Evolutionary conservation across 257 asterid genomes (phyloP).

Genomic region (Forsythia suspensa): DNA sequence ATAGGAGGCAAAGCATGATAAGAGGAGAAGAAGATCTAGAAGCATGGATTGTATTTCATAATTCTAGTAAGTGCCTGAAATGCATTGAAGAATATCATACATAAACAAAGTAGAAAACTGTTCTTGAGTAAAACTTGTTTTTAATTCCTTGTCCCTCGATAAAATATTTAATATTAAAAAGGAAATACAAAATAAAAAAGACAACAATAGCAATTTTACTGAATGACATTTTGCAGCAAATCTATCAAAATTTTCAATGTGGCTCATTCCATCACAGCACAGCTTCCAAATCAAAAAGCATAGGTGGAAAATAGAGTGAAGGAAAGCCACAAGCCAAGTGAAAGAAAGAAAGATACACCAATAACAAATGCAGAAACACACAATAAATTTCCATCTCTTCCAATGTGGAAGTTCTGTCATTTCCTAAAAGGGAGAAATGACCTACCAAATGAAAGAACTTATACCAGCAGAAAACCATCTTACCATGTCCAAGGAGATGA

Average conservation of each 20-base stretch:
- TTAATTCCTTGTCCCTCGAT: not conserved
- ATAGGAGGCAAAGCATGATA: not conserved
- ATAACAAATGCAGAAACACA: slow-evolving; percentile 16
- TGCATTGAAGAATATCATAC: not conserved
- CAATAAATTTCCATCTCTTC: not conserved
- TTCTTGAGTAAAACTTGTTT: not conserved
- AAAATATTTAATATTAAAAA: not conserved
- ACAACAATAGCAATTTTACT: not conserved
- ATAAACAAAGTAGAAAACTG: slow-evolving; percentile 4
- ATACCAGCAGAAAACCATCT: slow-evolving; percentile 25
- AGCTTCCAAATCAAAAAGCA: slow-evolving; percentile 12
- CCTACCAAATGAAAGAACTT: slow-evolving; percentile 2
- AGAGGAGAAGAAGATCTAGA: not conserved
- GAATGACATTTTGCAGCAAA: slow-evolving; percentile 17
- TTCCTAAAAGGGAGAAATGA: not conserved
- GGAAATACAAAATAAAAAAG: not conserved
- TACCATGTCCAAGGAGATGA: slow-evolving; percentile 95
- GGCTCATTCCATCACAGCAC: not conserved
- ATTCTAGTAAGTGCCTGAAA: not conserved
- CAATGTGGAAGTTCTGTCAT: not conserved
- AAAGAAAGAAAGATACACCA: slow-evolving; percentile 8
- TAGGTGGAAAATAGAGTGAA: slow-evolving; percentile 8
- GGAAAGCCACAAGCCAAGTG: slow-evolving; percentile 14
- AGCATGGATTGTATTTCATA: not conserved
- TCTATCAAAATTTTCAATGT: not conserved